Percentiles rank a stretch among this genome's conserved stretches.
These are phyloP conservation scores for Elongisporangium prolatum DNA, from an alignment of 352 stramenopile species.

Conservation along the genomic window DNA sequence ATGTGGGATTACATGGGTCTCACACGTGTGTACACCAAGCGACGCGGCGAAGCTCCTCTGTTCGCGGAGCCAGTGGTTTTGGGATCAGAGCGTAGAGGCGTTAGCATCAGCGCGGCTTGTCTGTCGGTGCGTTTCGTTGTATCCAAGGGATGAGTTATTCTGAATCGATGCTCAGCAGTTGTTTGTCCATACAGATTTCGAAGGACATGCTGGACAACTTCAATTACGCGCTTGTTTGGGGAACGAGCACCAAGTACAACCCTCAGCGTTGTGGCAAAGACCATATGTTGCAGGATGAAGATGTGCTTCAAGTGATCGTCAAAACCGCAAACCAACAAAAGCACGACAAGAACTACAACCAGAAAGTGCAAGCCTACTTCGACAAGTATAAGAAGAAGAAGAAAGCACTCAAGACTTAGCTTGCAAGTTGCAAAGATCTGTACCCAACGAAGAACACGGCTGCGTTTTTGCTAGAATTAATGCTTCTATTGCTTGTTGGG, in stretches of 20 bases:
- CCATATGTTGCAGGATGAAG: conserved; percentile 96
- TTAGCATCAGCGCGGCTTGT: conserved; percentile 74
- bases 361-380: conserved; percentile 93
- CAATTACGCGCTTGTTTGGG: conserved; percentile 98
- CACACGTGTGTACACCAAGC: conserved; percentile 87
- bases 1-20: conserved; percentile 92
- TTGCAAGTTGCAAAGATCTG: neutral
- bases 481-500: neutral
- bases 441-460: conserved; percentile 1
- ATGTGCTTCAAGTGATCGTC: conserved; percentile 97
- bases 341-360: conserved; percentile 96
- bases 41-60: conserved; percentile 69
- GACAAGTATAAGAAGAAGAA: conserved; percentile 97
- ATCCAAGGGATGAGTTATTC: neutral
- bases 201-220: conserved; percentile 95
- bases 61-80: conserved; percentile 82
- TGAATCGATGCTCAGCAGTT: neutral
- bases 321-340: conserved; percentile 99
- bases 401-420: conserved; percentile 90
- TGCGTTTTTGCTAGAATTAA: conserved; percentile 13
- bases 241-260: conserved; percentile 97
- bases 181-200: conserved; percentile 55
- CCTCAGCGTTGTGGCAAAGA: conserved; percentile 94
- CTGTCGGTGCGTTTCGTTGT: conserved; percentile 56
- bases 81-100: conserved; percentile 80